Evolutionary conservation across 495 filamentous ascomycete species (phyloP), one percentile per base, ranked within the genome.

Genomic region (Hyphodiscus hymeniophilus): DNA sequence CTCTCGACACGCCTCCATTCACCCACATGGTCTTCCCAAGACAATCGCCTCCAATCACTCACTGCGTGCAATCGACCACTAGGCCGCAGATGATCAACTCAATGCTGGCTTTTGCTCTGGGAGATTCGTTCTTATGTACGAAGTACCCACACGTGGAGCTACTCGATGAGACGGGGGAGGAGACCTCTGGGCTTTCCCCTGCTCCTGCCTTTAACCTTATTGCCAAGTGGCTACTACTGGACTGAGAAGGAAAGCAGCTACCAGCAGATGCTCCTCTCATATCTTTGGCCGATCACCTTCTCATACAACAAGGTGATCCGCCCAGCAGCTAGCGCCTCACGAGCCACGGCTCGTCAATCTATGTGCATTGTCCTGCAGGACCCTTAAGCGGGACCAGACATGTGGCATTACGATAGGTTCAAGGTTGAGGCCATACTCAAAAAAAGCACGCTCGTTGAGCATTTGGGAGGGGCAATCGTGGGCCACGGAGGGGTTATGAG

Each of bases 331-430:
- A 32, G 13, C 13, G 30, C 16, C 33, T 17, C 6, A 13, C 33
- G 16, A 5, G 33, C 6, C 15, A n/a, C 12, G 33, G 15, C 5
- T 42, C 40, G 40, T 23, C 20, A 24, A 24, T 42, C 40, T 45
- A 33, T 8, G n/a, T 28, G 30, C 8, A 36, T 4, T 11, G 42
- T 28, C 30, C 26, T 38, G 45, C 43, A 35, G 28, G 43, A 46
- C 31, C 22, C 36, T 20, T 39, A 3, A 15, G 10, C 36, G 18
- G 3, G 7, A 17, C 10, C 3, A 26, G 45, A 24, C 47, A 49
- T 49, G 47, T 49, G 47, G 38, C 20, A 13, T 36, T 24, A 42
- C 31, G 47, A 49, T 49, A 49, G 46, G 46, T 33, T 22, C 21
- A 41, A 33, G 42, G 8, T 31, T 18, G n/a, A 28, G 1, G 20